These are phyloP conservation scores for Boletellus deceptivus DNA, from an alignment of 1,284 basidiomycete species.

Conservation along the genomic window DNA sequence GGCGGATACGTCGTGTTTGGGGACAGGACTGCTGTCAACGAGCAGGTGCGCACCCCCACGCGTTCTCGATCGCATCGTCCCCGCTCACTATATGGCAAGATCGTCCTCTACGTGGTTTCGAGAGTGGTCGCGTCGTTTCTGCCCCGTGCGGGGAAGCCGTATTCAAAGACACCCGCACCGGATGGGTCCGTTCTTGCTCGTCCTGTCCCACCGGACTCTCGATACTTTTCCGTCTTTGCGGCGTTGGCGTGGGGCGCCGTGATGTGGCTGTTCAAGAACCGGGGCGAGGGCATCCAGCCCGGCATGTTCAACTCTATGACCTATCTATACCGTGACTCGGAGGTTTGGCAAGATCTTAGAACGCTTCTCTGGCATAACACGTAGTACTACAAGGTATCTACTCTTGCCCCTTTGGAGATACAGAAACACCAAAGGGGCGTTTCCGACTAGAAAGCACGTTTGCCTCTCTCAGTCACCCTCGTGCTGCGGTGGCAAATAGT, in stretches of 20 bases:
- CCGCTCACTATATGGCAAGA: conserved; percentile 49
- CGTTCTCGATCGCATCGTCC: not conserved
- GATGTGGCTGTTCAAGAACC: conserved; percentile 93
- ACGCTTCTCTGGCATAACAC: conserved; percentile 76
- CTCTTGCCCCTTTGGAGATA: not conserved
- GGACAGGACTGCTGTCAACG: conserved; percentile 94
- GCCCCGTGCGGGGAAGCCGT: conserved; percentile 61
- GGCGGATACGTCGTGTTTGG: conserved; percentile 95
- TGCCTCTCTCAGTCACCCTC: conserved; percentile 22
- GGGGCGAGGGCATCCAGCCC: conserved; percentile 85
- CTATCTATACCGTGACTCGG: conserved; percentile 76
- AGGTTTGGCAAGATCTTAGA: conserved; percentile 62
- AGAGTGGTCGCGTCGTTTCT: conserved; percentile 87
- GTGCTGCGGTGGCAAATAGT: conserved; percentile 27
- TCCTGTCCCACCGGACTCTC: conserved; percentile 78
- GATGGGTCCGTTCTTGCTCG: conserved; percentile 46
- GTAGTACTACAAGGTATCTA: conserved; percentile 32
- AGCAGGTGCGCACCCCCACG: conserved; percentile 68
- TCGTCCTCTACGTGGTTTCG: conserved; percentile 94
- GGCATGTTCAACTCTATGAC: conserved; percentile 88
- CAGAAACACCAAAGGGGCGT: not conserved
- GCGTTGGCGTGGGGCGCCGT: conserved; percentile 94
- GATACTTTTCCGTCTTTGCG: conserved; percentile 86
- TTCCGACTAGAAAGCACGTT: conserved; percentile 10
- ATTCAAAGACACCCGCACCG: conserved; percentile 39